These are phyloP conservation scores for Aspergillus luchuensis DNA, from an alignment of 2,329 filamentous ascomycete genomes.

Conservation along the genomic window DNA sequence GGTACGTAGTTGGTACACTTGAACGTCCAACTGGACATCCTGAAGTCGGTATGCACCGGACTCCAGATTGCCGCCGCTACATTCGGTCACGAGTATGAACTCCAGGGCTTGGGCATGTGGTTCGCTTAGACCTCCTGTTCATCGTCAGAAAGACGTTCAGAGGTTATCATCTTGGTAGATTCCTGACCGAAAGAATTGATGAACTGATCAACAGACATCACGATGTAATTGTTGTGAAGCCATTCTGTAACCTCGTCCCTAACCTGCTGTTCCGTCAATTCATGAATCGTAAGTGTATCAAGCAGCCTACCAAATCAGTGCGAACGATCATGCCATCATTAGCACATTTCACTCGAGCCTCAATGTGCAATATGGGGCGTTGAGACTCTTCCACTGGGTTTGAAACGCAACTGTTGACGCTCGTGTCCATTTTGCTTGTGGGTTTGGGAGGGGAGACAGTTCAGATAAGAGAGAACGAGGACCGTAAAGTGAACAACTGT, in stretches of 20 bases:
- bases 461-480: no score
- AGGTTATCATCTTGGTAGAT: not conserved
- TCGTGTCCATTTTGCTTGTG: not conserved
- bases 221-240: conserved; percentile 37
- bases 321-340: conserved; percentile 29
- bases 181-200: conserved; percentile 34
- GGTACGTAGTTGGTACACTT: conserved; percentile 43
- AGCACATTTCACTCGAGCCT: conserved; percentile 38
- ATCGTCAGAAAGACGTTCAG: conserved; percentile 4
- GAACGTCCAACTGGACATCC: conserved; percentile 45
- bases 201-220: conserved; percentile 37
- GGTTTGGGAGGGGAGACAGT: no score
- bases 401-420: not conserved
- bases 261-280: conserved; percentile 27
- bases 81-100: conserved; percentile 43
- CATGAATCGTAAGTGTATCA: no score
- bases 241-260: conserved; percentile 41
- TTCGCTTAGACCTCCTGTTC: conserved; percentile 29
- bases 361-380: conserved; percentile 42
- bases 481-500: no score
- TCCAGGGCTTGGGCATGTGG: conserved; percentile 33
- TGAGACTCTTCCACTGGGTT: conserved; percentile 12
- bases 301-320: conserved; percentile 32
- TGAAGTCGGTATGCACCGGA: conserved; percentile 32
- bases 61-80: conserved; percentile 31